These are phyloP conservation scores for Teunomyces aglyptinius DNA, from an alignment of 805 yeast genomes.

Conservation along the genomic window DNA sequence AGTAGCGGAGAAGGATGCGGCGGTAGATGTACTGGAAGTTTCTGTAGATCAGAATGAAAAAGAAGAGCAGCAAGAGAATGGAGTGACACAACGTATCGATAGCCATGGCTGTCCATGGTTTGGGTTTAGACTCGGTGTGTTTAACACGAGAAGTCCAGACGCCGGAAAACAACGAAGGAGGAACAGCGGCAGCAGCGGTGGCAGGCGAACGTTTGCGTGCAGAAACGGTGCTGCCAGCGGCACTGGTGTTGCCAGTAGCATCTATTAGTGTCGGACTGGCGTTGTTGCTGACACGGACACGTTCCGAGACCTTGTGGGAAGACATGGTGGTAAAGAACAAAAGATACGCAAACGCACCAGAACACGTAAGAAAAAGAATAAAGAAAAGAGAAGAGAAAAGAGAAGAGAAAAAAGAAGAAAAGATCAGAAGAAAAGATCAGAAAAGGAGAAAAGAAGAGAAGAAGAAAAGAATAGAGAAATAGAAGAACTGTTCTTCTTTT, in stretches of 20 bases:
- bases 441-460: background rate
- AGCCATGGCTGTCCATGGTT: background rate
- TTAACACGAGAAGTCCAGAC: background rate
- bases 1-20: constrained; percentile 52
- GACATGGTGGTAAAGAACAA: constrained; percentile 1
- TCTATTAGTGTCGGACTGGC: constrained; percentile 4
- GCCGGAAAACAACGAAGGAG: background rate
- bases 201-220: background rate
- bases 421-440: too few relatives aligned
- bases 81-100: constrained; percentile 28
- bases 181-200: background rate
- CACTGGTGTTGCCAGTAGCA: background rate
- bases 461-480: background rate
- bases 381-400: background rate
- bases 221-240: background rate
- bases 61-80: constrained; percentile 50
- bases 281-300: constrained; percentile 2
- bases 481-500: background rate
- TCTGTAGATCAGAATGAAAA: constrained; percentile 55
- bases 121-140: background rate
- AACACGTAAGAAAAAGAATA: background rate
- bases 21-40: constrained; percentile 52
- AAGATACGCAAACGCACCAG: too few relatives aligned
- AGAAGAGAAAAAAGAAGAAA: background rate
- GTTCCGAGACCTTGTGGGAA: constrained; percentile 1